Percentiles rank a stretch among this genome's conserved stretches.
Evolutionary conservation across 176 grass and related monocot genomes (phyloP).

Genomic region (Aegilops umbellulata): DNA sequence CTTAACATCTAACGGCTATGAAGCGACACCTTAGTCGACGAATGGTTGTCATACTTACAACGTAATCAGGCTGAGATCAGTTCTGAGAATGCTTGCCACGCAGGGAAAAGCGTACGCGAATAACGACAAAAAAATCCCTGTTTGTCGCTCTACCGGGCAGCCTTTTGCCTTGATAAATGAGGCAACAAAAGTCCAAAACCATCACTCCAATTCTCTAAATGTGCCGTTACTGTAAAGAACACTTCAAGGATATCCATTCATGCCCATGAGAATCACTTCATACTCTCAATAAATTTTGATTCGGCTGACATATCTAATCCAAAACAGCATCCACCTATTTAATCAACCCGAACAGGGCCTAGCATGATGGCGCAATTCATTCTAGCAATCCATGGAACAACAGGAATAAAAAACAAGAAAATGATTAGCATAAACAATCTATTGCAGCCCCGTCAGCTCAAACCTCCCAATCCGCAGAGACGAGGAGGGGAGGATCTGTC

Average conservation of each 20-base stretch:
- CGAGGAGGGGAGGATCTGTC: not conserved
- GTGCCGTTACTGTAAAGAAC: not conserved
- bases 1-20: not conserved
- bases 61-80: not conserved
- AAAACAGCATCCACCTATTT: not conserved
- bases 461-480: not conserved
- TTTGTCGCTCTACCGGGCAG: not conserved
- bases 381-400: not conserved
- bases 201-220: not conserved
- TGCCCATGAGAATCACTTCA: not conserved
- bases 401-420: not conserved
- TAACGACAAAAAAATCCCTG: not conserved
- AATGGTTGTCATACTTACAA: not conserved
- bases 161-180: not conserved
- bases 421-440: not conserved
- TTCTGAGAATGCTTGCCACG: not conserved
- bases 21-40: not conserved
- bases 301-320: not conserved
- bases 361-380: not conserved
- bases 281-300: not conserved
- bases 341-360: not conserved
- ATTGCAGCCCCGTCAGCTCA: not conserved
- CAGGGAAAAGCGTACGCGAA: not conserved
- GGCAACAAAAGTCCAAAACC: not conserved
- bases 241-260: not conserved